phyloP scores from a whole-genome alignment of 192 early-diverging fungal genomes.

The Podila horticola region DNA sequence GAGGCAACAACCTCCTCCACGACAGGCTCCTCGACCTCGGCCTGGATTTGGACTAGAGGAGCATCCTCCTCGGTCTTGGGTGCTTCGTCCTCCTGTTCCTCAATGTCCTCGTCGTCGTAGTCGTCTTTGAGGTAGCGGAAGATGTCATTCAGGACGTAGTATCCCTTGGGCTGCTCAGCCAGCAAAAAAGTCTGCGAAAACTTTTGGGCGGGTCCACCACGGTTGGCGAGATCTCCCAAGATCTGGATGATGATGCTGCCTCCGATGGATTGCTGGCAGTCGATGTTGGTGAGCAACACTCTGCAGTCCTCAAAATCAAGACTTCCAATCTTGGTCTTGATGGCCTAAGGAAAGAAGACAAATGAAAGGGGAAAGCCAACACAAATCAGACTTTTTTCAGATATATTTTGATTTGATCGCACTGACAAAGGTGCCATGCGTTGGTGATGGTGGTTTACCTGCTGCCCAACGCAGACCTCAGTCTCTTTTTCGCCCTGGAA shows the following conservation, averaged over 20 bases:
- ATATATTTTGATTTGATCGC: too few species aligned
- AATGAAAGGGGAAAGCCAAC: neutral
- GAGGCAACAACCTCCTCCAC: neutral
- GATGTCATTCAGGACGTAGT: constrained; percentile 94
- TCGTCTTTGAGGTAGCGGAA: constrained; percentile 97
- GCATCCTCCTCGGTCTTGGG: constrained; percentile 22
- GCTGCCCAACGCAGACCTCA: constrained; percentile 73
- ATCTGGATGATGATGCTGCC: constrained; percentile 92
- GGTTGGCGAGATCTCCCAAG: constrained; percentile 91
- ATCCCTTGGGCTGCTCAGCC: constrained; percentile 89
- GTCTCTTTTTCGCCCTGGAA: constrained; percentile 77
- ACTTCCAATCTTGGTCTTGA: constrained; percentile 76
- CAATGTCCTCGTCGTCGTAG: constrained; percentile 57
- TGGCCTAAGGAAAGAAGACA: constrained; percentile 70
- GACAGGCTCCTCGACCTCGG: constrained; percentile 3
- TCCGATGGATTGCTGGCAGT: constrained; percentile 78
- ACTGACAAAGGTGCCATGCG: too few species aligned
- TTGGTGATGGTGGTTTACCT: constrained; percentile 50
- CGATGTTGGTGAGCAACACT: constrained; percentile 89
- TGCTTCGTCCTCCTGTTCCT: constrained; percentile 44
- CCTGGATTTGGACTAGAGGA: constrained; percentile 1
- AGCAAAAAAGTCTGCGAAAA: constrained; percentile 95
- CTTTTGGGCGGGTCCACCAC: constrained; percentile 79
- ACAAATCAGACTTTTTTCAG: too few species aligned
- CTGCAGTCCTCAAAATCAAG: constrained; percentile 88